phyloP scores from a whole-genome alignment of 176 grass and related monocot genomes.

The Hyparrhenia diplandra region DNA sequence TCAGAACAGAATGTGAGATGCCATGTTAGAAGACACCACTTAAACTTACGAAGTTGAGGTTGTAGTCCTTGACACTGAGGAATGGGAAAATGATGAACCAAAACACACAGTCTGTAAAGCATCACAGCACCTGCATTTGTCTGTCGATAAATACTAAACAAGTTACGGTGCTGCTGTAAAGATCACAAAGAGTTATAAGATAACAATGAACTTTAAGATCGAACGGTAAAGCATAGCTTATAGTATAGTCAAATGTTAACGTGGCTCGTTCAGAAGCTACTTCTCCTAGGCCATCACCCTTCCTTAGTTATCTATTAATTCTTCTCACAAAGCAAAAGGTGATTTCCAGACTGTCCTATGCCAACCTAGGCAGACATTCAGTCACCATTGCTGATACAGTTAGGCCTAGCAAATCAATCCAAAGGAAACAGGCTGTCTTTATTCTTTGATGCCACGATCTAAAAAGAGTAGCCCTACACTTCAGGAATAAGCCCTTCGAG shows the following conservation, averaged over 20 bases:
- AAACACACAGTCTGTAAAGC: conserved; percentile 92
- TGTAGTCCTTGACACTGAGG: conserved; percentile 83
- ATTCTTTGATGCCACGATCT: conserved; percentile 21
- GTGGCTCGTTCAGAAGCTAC: no score
- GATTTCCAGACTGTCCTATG: neutral
- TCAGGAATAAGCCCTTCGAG: conserved; percentile 9
- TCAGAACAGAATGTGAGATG: neutral
- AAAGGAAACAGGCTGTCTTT: conserved; percentile 5
- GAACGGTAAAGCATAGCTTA: neutral
- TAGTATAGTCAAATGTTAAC: neutral
- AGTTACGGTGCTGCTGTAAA: no score
- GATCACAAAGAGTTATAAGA: no score
- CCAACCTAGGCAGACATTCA: conserved; percentile 6
- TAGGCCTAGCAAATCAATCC: conserved; percentile 19
- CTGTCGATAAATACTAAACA: no score
- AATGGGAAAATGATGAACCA: conserved; percentile 99
- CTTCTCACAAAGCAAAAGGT: conserved; percentile 21
- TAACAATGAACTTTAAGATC: neutral
- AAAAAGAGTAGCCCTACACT: conserved; percentile 30
- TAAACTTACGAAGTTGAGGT: conserved; percentile 75
- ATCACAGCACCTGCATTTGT: conserved; percentile 94
- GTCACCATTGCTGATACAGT: conserved; percentile 18
- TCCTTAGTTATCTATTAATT: neutral
- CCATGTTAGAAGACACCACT: neutral
- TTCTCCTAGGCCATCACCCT: neutral